Percentiles rank a stretch among this genome's conserved stretches.
These are phyloP conservation scores for Aphanoascus verrucosus DNA, from an alignment of 2,329 filamentous ascomycete genomes.

Conservation along the genomic window DNA sequence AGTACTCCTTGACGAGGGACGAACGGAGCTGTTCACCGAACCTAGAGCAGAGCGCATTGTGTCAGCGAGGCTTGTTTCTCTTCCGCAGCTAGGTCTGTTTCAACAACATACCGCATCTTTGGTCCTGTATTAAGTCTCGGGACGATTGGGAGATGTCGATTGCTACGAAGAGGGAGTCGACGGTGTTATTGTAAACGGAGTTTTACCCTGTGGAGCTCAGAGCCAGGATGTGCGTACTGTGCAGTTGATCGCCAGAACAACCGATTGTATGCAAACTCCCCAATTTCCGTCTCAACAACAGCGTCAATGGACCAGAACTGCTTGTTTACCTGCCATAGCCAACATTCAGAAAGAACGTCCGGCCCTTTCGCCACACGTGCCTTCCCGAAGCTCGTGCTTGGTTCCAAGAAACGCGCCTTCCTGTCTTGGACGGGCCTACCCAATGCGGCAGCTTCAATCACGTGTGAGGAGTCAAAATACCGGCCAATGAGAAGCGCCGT, in stretches of 20 bases:
- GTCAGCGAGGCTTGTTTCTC: neutral
- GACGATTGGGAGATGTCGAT: neutral
- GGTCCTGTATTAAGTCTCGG: neutral
- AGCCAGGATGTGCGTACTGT: neutral
- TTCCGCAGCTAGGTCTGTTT: neutral
- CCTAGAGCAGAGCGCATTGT: conserved; percentile 31
- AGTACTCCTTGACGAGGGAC: conserved; percentile 91
- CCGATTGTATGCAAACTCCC: neutral
- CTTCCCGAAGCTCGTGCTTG: neutral
- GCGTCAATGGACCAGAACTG: neutral
- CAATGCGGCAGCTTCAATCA: neutral
- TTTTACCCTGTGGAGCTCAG: neutral
- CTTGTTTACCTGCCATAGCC: neutral
- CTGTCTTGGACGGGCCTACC: neutral
- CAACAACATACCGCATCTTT: conserved; percentile 7
- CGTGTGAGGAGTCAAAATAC: neutral
- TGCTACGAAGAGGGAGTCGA: neutral
- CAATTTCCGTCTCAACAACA: neutral
- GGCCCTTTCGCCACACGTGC: neutral
- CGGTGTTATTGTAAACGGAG: neutral
- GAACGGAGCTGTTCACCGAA: conserved; percentile 96
- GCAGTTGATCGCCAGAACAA: neutral
- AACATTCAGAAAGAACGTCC: neutral
- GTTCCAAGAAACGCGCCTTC: conserved; percentile 1
- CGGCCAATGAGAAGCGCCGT: neutral